Base-by-base conservation (phyloP, 495 filamentous ascomycete species). In the Antarctomyces pellizariae region DNA sequence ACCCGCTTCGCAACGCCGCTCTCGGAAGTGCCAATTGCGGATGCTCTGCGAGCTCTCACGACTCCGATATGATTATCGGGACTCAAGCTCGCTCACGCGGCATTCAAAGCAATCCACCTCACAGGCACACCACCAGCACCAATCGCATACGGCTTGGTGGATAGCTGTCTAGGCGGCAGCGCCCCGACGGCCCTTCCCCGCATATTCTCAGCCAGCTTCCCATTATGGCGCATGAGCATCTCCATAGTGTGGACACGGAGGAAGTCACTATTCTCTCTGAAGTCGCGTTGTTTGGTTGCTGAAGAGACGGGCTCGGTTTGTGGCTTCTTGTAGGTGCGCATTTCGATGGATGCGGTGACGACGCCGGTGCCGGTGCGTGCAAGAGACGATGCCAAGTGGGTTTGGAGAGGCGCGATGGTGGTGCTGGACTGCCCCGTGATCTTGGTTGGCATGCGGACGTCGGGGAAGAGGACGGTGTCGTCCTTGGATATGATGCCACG, bases 191-290 rank as follows among this genome's bases (percentile, higher is more conserved):
- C 86, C 26, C 71, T 64, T 6, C 82, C 77, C 21, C 74, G 72
- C n/a, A 67, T 66, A 24, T 72, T 70, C 24, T 84, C 75, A 37
- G 79, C 76, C 31, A 97, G 53, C 50, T 97, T 95, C 23, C 86
- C 86, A 23, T 59, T 62, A 38, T 78, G 71, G 16, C 83, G 72
- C 86, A 97, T 97, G 32, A 84, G 77, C 75, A 92, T 91, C 50
- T 97, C 86, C 41, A 93, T 59, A 29, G 93, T 84, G 15, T 89
- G 77, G 39, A 95, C 71, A 16, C 86, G 68, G 26, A 97, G 68
- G 50, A 95, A 97, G 37, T 93, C 74, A 13, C 73, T 65, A 43
- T 97, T 97, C 45, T 97, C 86, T 19, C 86, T 65, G 36, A 78
- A 67, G 45, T 93, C 86, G 8, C 86, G 68, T 44, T 83, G 83